Evolutionary conservation across 495 filamentous ascomycete species (phyloP), one percentile per base, ranked within the genome.

Genomic region (Astrothelium subdiscretum): DNA sequence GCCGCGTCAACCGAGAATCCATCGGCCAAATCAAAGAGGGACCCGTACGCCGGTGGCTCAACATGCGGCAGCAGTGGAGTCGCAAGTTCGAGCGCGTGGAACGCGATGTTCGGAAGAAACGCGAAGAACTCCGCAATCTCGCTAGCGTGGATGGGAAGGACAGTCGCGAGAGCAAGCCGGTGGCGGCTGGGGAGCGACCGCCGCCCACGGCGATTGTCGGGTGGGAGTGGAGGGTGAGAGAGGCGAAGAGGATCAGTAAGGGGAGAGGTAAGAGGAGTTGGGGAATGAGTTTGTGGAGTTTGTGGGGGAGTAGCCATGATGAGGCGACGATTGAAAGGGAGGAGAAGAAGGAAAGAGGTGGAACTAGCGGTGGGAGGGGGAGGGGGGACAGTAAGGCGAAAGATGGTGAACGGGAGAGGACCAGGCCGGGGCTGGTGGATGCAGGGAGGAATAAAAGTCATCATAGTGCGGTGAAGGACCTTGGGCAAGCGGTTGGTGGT

Each of bases 241-340:
- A 82, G 52, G 77, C 73, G 61, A 78, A 80, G 32, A 78, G 77
- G 22, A 79, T 76, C 8, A 76, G 80, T 40, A 65, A 81, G 43
- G 84, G 81, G 62, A 82, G 59, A 32, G 63, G 81, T 66, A 81
- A 71, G 58, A 83, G 80, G 73, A 87, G 87, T 66, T 83, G 85
- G 70, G 91, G 90, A 2, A 78, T 96, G 73, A 83, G 83, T 32
- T 72, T 96, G 32, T 97, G 92, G 92, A 86, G 83, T 51, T 74
- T 83, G 12, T 91, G 91, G 87, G 92, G 88, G 12, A 90, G 86
- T 65, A 94, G 86, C 68, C 91, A 96, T 65, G 92, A 96, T 70
- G 81, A 91, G 74, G 81, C 78, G 48, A 87, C 85, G 12, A 77
- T 94, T 20, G 61, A 69, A 32, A 54, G 60, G n/a, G 67, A 69